Evolutionary conservation across 306 rosid genomes (phyloP), one percentile per base, ranked within the genome.

Genomic region (Alnus glutinosa): DNA sequence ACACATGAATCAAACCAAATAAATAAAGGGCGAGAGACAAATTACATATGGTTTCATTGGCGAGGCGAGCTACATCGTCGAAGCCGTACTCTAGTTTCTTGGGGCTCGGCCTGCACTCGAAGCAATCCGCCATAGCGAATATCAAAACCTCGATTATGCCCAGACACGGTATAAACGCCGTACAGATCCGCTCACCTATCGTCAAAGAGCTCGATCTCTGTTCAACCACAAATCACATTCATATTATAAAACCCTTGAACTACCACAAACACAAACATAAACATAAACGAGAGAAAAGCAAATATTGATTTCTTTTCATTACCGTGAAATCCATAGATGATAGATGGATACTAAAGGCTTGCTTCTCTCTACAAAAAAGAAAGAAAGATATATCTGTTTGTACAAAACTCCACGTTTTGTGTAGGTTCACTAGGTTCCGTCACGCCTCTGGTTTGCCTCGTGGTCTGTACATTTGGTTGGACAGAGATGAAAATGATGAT

Each of bases 41-140:
- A 28, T 75, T 88, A 94, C 98, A 94, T 79, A 82, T 83, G 30
- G 97, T 86, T 84, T 90, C 92, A 2, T 71, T 7, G 47, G 97
- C 85, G 4, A 94, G 93, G 13, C 36, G 83, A 1, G 63, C 7
- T 32, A 86, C 73, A 19, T 92, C 90, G 2, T 28, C 2, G 52
- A 14, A 71, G 52, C 77, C 36, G 23, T 30, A 59, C 30, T 57
- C n/a, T 51, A 19, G 18, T 48, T 86, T 85, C 49, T 69, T 78
- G 13, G 74, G 57, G 19, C 49, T 32, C n/a, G 82, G 73, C 18
- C 75, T 63, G 78, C 2, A 14, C 52, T 66, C 48, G 80, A 86
- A 90, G 87, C 97, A 94, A 50, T 78, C 82, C 6, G 73, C 36
- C n/a, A 86, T 70, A 4, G 94, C 76, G 10, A 80, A 76, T 64